Base-by-base conservation (phyloP, 305 asterid species). In the Striga hermonthica region DNA sequence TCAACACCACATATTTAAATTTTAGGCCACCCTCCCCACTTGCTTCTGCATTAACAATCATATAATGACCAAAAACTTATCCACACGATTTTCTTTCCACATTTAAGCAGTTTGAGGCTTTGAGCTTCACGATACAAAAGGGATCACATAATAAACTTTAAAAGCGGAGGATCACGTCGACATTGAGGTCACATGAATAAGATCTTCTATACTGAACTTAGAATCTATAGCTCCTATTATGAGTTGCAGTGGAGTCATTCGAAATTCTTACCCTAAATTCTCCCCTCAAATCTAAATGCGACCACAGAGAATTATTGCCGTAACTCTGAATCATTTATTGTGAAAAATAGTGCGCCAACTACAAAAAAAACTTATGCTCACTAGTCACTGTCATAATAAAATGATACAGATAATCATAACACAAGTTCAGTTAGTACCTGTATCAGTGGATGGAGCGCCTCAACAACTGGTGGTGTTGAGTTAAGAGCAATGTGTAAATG, bases 361-460 rank as follows among this genome's bases (percentile, higher is more conserved):
- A 60, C 58, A 60, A 28, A 9, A 57, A 44, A 31, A 15, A 13
- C 65, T 9, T 28, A 22, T 64, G 45, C 15, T 55, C 57, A 62
- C 59, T 38, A 60, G n/a, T 55, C 57, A 62, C 59, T 38, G 56
- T 61, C 16, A 36, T 38, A 64, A n/a, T 7, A 48, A 50, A 49
- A 47, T 76, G 55, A 48, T 28, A 39, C 54, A 12, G 47, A 55
- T 55, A 35, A 55, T 53, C 44, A 64, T 22, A 43, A 66, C 60
- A 49, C 73, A 68, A 15, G 11, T 43, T 56, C 41, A 69, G 22
- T 12, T 40, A 43, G 53, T 75, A 91, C 98, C 96, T 91, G 98
- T 73, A 89, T 82, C 55, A 83, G 75, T 74, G 95, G 98, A 72
- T 82, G 96, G 75, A 91, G 75, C 48, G 96, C 98, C 82, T 87